Base-by-base conservation (phyloP, 768 basidiomycete species). In the Suillus discolor region DNA sequence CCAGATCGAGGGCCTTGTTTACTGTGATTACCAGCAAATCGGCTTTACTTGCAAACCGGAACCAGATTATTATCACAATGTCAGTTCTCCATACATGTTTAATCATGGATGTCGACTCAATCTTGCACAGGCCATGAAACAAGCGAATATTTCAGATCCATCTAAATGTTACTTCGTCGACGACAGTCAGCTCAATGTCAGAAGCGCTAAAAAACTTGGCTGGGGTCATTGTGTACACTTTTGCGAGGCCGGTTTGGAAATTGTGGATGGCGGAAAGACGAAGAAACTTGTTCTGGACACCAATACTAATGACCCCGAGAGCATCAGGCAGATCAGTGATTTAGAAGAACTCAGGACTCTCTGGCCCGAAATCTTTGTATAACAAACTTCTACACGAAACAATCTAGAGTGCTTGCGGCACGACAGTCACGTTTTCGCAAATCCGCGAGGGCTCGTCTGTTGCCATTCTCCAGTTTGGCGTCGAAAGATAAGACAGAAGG, bases 31-130 rank as follows among this genome's bases (percentile, higher is more conserved):
- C 69, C 75, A 80, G 28, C 70, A 85, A 45, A 80, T 84, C 20
- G 73, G 89, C 67, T 92, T 96, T 74, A 80, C 82, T 5, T 94
- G 93, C 80, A 96, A 96, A 71, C 94, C 94, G 5, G 92, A 95
- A 69, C 77, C 85, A 1, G 84, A 86, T 62, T 96, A 81, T 73
- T 96, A 91, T 71, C 73, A 79, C 51, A 79, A 86, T 76, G 93
- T 91, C 67, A 61, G 62, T 53, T 47, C 16, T 9, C 28, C 28
- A 5, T 9, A n/a, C 3, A 0, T 59, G 44, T 49, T 11, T 20
- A 15, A 39, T 28, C 42, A 49, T 44, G 20, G 61, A 51, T 63
- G 59, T 44, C 66, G 2, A 38, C 18, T 61, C 65, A 68, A 64
- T 44, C 41, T 57, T 39, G 12, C 38, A 61, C 66, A 93, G 90